Percentiles rank a stretch among this genome's conserved stretches.
These are phyloP conservation scores for Pseudogymnoascus destructans DNA, from an alignment of 2,329 filamentous ascomycete genomes.

Conservation along the genomic window DNA sequence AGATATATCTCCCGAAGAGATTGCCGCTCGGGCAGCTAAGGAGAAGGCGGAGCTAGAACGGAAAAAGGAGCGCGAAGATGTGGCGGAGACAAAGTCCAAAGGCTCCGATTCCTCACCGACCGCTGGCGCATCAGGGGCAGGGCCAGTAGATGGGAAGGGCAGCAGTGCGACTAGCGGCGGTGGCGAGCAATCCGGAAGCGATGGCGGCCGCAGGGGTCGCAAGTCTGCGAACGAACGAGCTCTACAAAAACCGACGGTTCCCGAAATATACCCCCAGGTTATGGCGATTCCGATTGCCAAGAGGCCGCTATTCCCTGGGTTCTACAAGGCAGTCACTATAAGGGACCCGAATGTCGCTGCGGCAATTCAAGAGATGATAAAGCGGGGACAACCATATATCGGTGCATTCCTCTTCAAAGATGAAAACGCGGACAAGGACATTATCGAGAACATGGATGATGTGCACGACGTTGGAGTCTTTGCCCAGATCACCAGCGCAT, in stretches of 20 bases:
- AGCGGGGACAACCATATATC: slow-evolving; percentile 91
- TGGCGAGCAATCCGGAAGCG: slow-evolving; percentile 26
- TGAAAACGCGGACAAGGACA: slow-evolving; percentile 82
- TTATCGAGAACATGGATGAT: slow-evolving; percentile 80
- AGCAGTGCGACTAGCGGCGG: slow-evolving; percentile 20
- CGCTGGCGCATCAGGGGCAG: slow-evolving; percentile 20
- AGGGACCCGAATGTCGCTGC: slow-evolving; percentile 81
- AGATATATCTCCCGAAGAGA: slow-evolving; percentile 27
- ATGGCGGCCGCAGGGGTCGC: slow-evolving; percentile 57
- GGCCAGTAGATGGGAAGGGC: slow-evolving; percentile 20
- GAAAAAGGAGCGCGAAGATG: slow-evolving; percentile 33
- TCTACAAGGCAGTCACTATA: slow-evolving; percentile 98
- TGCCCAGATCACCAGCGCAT: slow-evolving; percentile 92
- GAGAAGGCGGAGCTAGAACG: slow-evolving; percentile 24
- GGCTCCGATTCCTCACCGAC: slow-evolving; percentile 15
- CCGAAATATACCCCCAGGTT: slow-evolving; percentile 93
- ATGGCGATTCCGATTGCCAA: slow-evolving; percentile 94
- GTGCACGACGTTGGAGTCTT: slow-evolving; percentile 96
- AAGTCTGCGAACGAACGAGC: slow-evolving; percentile 57
- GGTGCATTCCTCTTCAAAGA: slow-evolving; percentile 96
- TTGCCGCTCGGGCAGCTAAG: slow-evolving; percentile 30
- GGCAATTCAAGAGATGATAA: slow-evolving; percentile 92
- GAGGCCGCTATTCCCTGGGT: slow-evolving; percentile 86
- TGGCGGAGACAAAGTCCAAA: slow-evolving; percentile 27
- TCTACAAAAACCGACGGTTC: slow-evolving; percentile 76